Conservation (phyloP, 2,329 filamentous ascomycete species). For the Zarea fungicola region DNA sequence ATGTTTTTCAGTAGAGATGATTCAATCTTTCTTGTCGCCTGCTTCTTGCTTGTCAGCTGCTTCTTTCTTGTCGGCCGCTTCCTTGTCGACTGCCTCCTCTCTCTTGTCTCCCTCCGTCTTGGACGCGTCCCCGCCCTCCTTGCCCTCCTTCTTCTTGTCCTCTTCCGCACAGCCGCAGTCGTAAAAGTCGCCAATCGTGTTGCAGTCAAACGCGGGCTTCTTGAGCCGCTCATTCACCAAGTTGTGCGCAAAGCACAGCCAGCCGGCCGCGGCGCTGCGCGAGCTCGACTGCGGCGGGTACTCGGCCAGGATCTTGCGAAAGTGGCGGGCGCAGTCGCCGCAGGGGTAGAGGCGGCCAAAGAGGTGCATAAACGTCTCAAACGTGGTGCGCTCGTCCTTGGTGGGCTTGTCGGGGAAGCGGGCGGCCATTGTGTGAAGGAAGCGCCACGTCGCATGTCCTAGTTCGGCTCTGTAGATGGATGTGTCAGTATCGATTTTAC, state of each 20-base stretch:
- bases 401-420: conserved; percentile 63
- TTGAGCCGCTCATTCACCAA: conserved; percentile 59
- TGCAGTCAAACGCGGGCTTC: conserved; percentile 61
- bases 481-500: background rate
- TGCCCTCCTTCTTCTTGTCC: conserved; percentile 38
- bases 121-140: conserved; percentile 23
- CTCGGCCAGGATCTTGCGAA: conserved; percentile 55
- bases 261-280: conserved; percentile 59
- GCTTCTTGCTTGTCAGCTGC: conserved; percentile 1
- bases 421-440: conserved; percentile 66
- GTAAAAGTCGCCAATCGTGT: conserved; percentile 64
- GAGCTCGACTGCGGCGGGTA: conserved; percentile 62
- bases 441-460: conserved; percentile 63
- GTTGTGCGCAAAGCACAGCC: conserved; percentile 66
- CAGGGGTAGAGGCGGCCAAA: conserved; percentile 67
- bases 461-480: conserved; percentile 53
- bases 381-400: conserved; percentile 54
- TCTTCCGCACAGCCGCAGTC: conserved; percentile 69
- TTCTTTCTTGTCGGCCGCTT: conserved; percentile 8
- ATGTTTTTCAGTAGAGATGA: background rate
- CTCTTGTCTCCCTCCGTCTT: conserved; percentile 31
- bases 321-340: conserved; percentile 64
- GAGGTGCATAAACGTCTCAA: conserved; percentile 60
- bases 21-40: background rate
- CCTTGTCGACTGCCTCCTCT: conserved; percentile 23